Evolutionary conservation across 176 grass and related monocot species (phyloP), one percentile per base, ranked within the genome.

Genomic region (Aegilops sharonensis): DNA sequence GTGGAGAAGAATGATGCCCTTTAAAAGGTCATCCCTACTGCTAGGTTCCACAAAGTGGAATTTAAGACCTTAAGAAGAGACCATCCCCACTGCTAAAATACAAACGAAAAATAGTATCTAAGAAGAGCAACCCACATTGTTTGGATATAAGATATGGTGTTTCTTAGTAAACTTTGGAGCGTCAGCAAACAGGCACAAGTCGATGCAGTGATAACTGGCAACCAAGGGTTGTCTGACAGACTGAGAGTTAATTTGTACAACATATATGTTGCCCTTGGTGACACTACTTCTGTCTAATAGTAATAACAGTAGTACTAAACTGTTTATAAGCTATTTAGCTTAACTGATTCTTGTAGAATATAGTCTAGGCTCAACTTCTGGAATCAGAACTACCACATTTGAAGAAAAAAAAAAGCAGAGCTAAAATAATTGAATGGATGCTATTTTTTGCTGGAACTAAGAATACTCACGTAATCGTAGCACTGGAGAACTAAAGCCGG

Each of bases 101-200:
- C 17, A 21, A 47, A 45, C 25, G 30, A 87, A 78, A 50, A 36
- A 9, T 64, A 81, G 11, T 75, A 40, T 20, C 73, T 14, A 81
- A 39, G 77, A 64, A 68, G 54, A 62, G 6, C 27, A 9, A 24
- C 21, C 35, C 15, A 29, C 25, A 64, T 37, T 78, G n/a, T 21
- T 21, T 64, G 59, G 35, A 64, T 63, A 42, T 79, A 29, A 21
- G 25, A 21, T 60, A 78, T 54, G 73, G 20, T 42, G 4, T 79
- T 42, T 64, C 13, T 9, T 64, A 17, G 57, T 42, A 62, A 79
- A 40, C 77, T 39, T 78, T 48, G 47, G 71, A 59, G 77, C 11
- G 7, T 39, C 77, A 79, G 56, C 77, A 79, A 78, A 79, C 77
- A 40, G 57, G 11, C 77, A 37, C 20, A 79, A 35, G 34, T 64